A percentile compares a stretch with the other conserved stretches of the same genome.
Conservation (phyloP, 441 rosid species). For the Daphne laureola region DNA sequence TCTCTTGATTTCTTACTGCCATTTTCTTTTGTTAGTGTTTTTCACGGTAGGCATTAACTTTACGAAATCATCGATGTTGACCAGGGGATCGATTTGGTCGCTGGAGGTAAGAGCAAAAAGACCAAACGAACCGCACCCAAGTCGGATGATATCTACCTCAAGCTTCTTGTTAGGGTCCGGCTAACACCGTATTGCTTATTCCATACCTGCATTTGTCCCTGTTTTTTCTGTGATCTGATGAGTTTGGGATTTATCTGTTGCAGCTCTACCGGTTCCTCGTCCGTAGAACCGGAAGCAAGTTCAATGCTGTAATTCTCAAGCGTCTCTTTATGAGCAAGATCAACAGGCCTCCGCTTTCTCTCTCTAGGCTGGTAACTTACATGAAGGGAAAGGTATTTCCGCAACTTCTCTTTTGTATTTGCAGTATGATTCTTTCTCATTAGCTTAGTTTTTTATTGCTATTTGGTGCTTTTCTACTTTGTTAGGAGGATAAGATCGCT, state of each 20-base stretch:
- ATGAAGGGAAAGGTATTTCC: constrained; percentile 52
- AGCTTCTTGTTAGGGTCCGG: constrained; percentile 57
- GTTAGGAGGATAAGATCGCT: constrained; percentile 66
- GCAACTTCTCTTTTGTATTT: not conserved
- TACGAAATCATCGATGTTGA: not conserved
- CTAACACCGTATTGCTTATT: too few relatives aligned
- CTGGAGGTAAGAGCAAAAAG: constrained; percentile 94
- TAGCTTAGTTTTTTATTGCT: not conserved
- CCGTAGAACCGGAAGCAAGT: constrained; percentile 83
- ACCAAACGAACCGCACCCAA: constrained; percentile 77
- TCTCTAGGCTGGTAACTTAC: constrained; percentile 52
- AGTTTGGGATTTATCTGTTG: not conserved
- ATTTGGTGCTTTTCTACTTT: not conserved
- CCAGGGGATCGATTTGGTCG: constrained; percentile 86
- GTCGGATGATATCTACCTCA: constrained; percentile 86
- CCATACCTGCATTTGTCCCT: not conserved
- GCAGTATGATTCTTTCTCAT: not conserved
- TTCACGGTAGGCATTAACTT: not conserved
- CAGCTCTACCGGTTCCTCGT: constrained; percentile 83
- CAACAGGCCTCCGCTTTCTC: constrained; percentile 83
- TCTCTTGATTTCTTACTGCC: not conserved
- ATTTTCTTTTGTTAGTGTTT: too few relatives aligned
- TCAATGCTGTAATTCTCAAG: constrained; percentile 86
- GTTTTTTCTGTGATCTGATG: not conserved
- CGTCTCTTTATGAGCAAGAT: constrained; percentile 92